These are phyloP conservation scores for Trichopus zeylanicus DNA, from an alignment of 116 monocot genomes.

Conservation along the genomic window DNA sequence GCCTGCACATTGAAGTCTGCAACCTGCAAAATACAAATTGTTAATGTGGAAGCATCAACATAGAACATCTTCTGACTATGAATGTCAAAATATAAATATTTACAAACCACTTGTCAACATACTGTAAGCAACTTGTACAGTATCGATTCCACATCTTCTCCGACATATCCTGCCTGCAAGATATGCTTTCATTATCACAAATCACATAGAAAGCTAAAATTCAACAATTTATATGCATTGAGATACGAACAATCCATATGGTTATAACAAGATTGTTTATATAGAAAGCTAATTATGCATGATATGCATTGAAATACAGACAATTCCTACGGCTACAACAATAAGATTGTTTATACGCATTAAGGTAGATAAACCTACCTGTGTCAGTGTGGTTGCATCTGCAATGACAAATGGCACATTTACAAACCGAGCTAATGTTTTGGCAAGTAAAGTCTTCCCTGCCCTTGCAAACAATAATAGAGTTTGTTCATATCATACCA, in stretches of 20 bases:
- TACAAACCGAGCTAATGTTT: slow-evolving; percentile 96
- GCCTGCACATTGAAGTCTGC: slow-evolving; percentile 94
- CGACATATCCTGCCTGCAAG: slow-evolving; percentile 97
- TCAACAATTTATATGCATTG: neutral
- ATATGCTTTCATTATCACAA: neutral
- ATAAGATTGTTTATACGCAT: neutral
- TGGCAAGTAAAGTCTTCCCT: slow-evolving; percentile 99
- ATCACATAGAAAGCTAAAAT: neutral
- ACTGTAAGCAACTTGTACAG: slow-evolving; percentile 90
- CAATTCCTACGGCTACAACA: too few relatives aligned
- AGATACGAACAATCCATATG: too few relatives aligned
- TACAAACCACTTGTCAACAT: slow-evolving; percentile 4
- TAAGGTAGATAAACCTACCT: slow-evolving; percentile 45
- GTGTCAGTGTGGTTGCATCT: slow-evolving; percentile 96
- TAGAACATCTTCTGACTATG: neutral
- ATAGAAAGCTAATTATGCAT: too few relatives aligned
- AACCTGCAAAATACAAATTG: slow-evolving; percentile 44
- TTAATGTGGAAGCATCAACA: neutral
- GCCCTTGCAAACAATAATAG: slow-evolving; percentile 40
- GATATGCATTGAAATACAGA: too few relatives aligned
- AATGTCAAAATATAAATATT: neutral
- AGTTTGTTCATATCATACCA: slow-evolving; percentile 7
- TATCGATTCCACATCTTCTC: slow-evolving; percentile 99
- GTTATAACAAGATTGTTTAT: too few relatives aligned
- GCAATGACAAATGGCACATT: slow-evolving; percentile 99